A percentile compares a stretch with the other conserved stretches of the same genome.
phyloP scores from a whole-genome alignment of 345 rosid species.

The Dimocarpus longan region DNA sequence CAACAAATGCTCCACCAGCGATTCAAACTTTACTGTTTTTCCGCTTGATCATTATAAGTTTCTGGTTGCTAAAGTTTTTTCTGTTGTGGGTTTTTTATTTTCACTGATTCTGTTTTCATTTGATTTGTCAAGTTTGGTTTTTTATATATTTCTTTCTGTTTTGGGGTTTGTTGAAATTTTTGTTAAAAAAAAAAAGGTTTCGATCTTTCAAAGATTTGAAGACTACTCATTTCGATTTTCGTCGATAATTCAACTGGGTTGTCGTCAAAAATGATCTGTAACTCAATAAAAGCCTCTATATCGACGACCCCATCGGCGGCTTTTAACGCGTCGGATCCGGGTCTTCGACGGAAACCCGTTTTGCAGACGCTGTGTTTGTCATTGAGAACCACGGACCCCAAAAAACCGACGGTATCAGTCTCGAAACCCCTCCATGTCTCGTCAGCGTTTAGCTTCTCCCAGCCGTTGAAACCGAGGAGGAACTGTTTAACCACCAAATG shows the following conservation, averaged over 20 bases:
- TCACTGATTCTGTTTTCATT: neutral
- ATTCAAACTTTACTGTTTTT: no score
- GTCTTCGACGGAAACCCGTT: slow-evolving; percentile 35
- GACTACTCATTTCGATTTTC: neutral
- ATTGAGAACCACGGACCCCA: slow-evolving; percentile 24
- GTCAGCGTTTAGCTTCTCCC: slow-evolving; percentile 36
- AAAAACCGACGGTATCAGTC: slow-evolving; percentile 36
- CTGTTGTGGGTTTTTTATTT: neutral
- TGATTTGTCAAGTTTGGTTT: no score
- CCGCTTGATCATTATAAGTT: neutral
- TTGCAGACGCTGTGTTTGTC: slow-evolving; percentile 28
- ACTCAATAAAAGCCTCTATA: slow-evolving; percentile 36
- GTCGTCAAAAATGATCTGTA: slow-evolving; percentile 41
- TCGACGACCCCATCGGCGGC: slow-evolving; percentile 36
- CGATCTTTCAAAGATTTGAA: neutral
- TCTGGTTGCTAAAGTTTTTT: neutral
- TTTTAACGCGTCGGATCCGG: slow-evolving; percentile 44
- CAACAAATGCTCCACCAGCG: neutral
- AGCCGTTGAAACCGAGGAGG: slow-evolving; percentile 30
- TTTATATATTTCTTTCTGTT: neutral
- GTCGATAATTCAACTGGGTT: neutral
- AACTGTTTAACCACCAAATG: slow-evolving; percentile 47
- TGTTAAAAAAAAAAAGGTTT: neutral
- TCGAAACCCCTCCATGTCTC: slow-evolving; percentile 70
- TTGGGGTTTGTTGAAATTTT: neutral